phyloP scores from a whole-genome alignment of 257 asterid species.

The Plectranthus barbatus region DNA sequence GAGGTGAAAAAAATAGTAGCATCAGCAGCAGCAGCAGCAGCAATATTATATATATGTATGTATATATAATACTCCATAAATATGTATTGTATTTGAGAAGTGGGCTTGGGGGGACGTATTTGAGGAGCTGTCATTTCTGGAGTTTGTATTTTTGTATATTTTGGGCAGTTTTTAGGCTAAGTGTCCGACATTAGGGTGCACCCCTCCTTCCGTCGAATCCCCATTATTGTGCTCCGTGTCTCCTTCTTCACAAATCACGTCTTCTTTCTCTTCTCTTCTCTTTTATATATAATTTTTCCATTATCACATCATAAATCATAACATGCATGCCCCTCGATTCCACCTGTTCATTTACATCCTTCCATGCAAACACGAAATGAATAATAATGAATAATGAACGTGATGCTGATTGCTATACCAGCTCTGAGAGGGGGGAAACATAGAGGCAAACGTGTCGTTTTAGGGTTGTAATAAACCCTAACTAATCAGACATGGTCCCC shows the following conservation, averaged over 20 bases:
- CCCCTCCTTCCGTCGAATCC: slow-evolving; percentile 40
- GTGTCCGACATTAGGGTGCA: slow-evolving; percentile 51
- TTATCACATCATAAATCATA: too few species aligned
- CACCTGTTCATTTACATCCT: too few species aligned
- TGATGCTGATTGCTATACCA: too few species aligned
- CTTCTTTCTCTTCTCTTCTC: not conserved
- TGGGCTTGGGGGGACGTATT: slow-evolving; percentile 8
- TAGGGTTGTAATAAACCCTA: too few species aligned
- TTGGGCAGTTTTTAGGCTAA: slow-evolving; percentile 31
- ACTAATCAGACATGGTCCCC: slow-evolving; percentile 32
- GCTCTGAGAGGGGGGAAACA: too few species aligned
- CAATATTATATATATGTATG: too few species aligned
- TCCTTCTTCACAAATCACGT: slow-evolving; percentile 25
- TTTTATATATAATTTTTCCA: too few species aligned
- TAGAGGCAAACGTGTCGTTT: too few species aligned
- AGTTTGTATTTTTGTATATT: slow-evolving; percentile 8
- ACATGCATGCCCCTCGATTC: too few species aligned
- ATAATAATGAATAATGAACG: too few species aligned
- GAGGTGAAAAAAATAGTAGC: not conserved
- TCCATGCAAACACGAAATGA: too few species aligned
- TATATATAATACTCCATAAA: not conserved
- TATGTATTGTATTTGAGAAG: slow-evolving; percentile 4
- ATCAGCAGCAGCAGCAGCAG: too few species aligned
- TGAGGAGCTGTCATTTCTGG: slow-evolving; percentile 41
- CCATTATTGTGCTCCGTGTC: slow-evolving; percentile 38